These are phyloP conservation scores for Rhodotorula sp. DNA, from an alignment of 1,284 basidiomycete genomes.

Conservation along the genomic window DNA sequence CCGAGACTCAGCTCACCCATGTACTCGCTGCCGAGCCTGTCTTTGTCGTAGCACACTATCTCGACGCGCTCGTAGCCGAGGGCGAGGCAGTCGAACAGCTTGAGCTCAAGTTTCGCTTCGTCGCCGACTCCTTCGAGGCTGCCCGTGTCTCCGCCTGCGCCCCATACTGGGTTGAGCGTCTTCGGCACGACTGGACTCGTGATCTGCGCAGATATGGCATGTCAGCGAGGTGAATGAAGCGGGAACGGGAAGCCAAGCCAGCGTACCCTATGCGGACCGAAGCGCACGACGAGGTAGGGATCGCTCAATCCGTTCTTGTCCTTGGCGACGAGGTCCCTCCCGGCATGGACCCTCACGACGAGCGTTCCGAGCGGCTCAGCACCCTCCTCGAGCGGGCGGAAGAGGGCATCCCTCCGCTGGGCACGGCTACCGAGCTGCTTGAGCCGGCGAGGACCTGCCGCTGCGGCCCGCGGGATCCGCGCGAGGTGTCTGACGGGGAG, in stretches of 20 bases:
- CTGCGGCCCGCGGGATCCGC: slow-evolving; percentile 14
- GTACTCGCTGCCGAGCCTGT: slow-evolving; percentile 61
- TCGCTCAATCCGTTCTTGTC: slow-evolving; percentile 53
- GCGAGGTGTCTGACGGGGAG: slow-evolving; percentile 12
- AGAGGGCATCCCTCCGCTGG: slow-evolving; percentile 11
- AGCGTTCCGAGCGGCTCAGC: slow-evolving; percentile 47
- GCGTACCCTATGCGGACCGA: slow-evolving; percentile 10
- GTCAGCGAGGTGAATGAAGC: slow-evolving; percentile 49
- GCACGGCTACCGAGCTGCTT: slow-evolving; percentile 8
- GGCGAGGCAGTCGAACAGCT: slow-evolving; percentile 55
- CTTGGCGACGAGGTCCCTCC: slow-evolving; percentile 52
- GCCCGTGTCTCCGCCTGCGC: slow-evolving; percentile 24
- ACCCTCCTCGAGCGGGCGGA: slow-evolving; percentile 39
- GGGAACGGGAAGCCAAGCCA: neutral
- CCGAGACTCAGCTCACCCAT: slow-evolving; percentile 79
- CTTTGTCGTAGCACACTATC: slow-evolving; percentile 90
- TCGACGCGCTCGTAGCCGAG: slow-evolving; percentile 56
- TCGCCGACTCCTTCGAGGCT: slow-evolving; percentile 52
- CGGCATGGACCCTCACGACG: slow-evolving; percentile 51
- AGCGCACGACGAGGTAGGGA: slow-evolving; percentile 47
- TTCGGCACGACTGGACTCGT: slow-evolving; percentile 78
- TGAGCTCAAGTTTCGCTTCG: slow-evolving; percentile 81
- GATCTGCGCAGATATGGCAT: slow-evolving; percentile 66
- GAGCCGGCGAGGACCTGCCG: slow-evolving; percentile 3
- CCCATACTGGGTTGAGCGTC: slow-evolving; percentile 71